Conservation (phyloP, 495 filamentous ascomycete species). For the Hypoxylon perforatum region DNA sequence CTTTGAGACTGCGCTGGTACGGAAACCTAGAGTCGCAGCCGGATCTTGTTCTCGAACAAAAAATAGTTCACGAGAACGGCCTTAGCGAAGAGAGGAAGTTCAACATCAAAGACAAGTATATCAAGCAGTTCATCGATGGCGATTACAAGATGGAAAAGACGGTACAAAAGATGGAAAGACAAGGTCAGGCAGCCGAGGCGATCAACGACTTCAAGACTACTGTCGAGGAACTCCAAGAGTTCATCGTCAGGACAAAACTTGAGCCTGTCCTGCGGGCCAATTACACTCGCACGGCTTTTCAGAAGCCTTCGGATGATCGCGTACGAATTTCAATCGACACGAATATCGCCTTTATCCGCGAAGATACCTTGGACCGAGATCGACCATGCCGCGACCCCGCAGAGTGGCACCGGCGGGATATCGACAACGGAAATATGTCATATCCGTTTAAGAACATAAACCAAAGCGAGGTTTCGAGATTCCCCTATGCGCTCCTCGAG, state of each 20-base stretch:
- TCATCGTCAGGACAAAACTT: constrained; percentile 80
- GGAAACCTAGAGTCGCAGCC: constrained; percentile 82
- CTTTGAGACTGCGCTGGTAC: constrained; percentile 90
- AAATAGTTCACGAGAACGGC: constrained; percentile 80
- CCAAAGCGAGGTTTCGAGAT: constrained; percentile 90
- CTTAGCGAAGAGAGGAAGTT: constrained; percentile 81
- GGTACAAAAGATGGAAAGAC: constrained; percentile 81
- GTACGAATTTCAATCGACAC: constrained; percentile 94
- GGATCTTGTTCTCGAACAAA: constrained; percentile 87
- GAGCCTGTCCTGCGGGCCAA: constrained; percentile 90
- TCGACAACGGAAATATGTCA: constrained; percentile 82
- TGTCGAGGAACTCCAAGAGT: constrained; percentile 81
- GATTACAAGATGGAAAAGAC: constrained; percentile 94
- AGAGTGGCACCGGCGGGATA: constrained; percentile 90
- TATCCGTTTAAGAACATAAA: constrained; percentile 87
- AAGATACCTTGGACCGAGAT: constrained; percentile 85
- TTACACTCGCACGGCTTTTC: constrained; percentile 94
- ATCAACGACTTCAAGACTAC: constrained; percentile 76
- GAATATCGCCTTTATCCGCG: constrained; percentile 88
- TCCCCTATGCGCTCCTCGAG: constrained; percentile 91
- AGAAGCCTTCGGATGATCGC: constrained; percentile 91
- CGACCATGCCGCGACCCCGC: constrained; percentile 87
- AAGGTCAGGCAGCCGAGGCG: constrained; percentile 67
- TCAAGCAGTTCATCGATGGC: constrained; percentile 86
- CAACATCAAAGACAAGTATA: constrained; percentile 90